Conservation (phyloP, 1,284 basidiomycete genomes). For the Cutaneotrichosporon sp. region DNA sequence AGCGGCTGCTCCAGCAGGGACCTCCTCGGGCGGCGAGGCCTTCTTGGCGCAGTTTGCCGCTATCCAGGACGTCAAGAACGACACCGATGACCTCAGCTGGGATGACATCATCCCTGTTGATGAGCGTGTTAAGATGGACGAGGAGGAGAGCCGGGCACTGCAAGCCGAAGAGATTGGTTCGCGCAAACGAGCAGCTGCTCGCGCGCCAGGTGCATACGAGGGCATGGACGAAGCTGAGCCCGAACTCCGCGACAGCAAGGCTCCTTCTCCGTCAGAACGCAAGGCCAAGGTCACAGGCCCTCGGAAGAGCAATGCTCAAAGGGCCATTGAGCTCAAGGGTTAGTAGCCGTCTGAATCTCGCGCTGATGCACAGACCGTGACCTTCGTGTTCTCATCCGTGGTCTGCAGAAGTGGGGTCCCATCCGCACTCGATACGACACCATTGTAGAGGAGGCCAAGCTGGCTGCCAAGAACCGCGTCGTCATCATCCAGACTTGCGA, state of each 20-base stretch:
- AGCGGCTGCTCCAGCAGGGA: constrained; percentile 73
- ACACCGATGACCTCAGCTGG: constrained; percentile 78
- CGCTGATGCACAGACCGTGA: constrained; percentile 67
- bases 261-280: constrained; percentile 55
- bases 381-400: constrained; percentile 90
- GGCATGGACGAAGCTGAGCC: constrained; percentile 74
- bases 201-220: constrained; percentile 69
- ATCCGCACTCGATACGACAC: constrained; percentile 90
- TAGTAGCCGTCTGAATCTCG: constrained; percentile 20
- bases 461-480: constrained; percentile 89
- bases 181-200: constrained; percentile 81
- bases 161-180: constrained; percentile 57
- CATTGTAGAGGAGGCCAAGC: constrained; percentile 89
- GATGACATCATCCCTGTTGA: constrained; percentile 98
- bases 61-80: constrained; percentile 94
- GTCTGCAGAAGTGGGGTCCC: constrained; percentile 96
- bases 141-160: constrained; percentile 62
- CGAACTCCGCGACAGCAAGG: constrained; percentile 53
- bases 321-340: constrained; percentile 87
- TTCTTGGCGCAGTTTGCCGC: constrained; percentile 95
- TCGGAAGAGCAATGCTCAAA: constrained; percentile 70
- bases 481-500: constrained; percentile 90
- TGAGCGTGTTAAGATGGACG: constrained; percentile 80
- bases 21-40: constrained; percentile 92
- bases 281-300: constrained; percentile 43